Base-by-base conservation (phyloP, 2,329 filamentous ascomycete genomes). In the Penicillium janthinellum region DNA sequence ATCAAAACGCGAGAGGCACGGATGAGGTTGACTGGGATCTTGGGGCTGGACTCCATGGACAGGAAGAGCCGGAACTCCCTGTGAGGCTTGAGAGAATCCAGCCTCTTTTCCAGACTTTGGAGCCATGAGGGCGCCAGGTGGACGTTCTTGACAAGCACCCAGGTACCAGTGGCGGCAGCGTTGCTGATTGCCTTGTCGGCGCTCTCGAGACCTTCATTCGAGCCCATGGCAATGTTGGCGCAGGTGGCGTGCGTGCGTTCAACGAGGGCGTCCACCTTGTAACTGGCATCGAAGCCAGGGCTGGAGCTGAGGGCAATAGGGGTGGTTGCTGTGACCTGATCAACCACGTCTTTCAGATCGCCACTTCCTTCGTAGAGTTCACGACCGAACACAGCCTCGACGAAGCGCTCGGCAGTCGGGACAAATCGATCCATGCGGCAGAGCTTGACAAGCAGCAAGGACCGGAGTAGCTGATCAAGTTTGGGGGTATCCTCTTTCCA, bases 81-180 rank as follows among this genome's bases (percentile, higher is more conserved):
- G 77, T 98, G 92, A 31, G 96, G 93, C 73, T 96, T 97, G 72
- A 99, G 89, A 11, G 92, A 91, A 67, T 96, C 92, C 80, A 99
- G 90, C 47, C 94, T 88, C 83, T 99, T 99, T 81, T 99, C 94
- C 15, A 99, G 84, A 71, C 92, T 96, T 78, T 98, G 94, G 35
- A 99, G 82, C 96, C 96, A 99, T 12, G 92, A 91, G 1, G 95
- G 92, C 34, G 94, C 92, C 63, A 99, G 84, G 77, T 99, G 95
- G 20, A 99, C 95, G 81, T 99, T 99, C 86, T 99, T 99, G 84
- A 99, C 88, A 62, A 99, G 84, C 10, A 99, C 96, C 95, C 95
- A 99, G 28, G 88, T 92, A 66, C 95, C 95, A 15, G 89, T 90
- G 58, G 96, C 91, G 5, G 95, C 94, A 10, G 95, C 95, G 70